Base-by-base conservation (phyloP, 441 rosid species). In the Bocquillonia castaneifolia region DNA sequence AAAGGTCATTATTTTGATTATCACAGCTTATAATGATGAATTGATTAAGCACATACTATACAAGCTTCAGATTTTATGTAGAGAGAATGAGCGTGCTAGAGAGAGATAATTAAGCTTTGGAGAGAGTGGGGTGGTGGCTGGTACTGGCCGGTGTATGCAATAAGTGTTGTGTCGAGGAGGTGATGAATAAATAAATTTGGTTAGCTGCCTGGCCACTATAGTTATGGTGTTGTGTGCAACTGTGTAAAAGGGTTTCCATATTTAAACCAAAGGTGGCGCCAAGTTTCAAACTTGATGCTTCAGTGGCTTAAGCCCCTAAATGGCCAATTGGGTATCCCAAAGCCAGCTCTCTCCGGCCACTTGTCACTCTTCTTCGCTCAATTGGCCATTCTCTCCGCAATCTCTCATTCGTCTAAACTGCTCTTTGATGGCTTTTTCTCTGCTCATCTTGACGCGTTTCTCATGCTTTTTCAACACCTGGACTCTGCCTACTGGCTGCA, bases 341-440 rank as follows among this genome's bases (percentile, higher is more conserved):
- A 72, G 78, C 81, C 81, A 69, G 69, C 73, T 51, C 52, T 62
- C 71, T 59, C 69, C 76, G 77, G 80, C 85, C 90, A 83, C 63
- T 68, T 85, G 92, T 78, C 92, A 64, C 74, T 74, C 42, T 29
- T 71, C 34, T 54, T 55, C 10, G 59, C 7, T 66, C 63, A 63
- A 63, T 62, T 69, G 63, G 72, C 58, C 63, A 14, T 42, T 60
- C 64, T 29, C 51, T 45, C 10, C 53, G 53, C 58, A 20, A 10
- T 58, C 37, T 51, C 79, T 26, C 44, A 44, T 36, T 63, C 64
- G 67, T 20, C 57, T 63, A 61, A 60, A 18, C 10, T 17, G 3
- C 59, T 56, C 53, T 45, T 64, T 39, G 74, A 59, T 65, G 73
- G 72, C 69, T 57, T 70, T 80, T 65, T 74, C 64, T 55, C 70